Conservation (phyloP, 139 green algal species). For the Marvania coccoides region DNA sequence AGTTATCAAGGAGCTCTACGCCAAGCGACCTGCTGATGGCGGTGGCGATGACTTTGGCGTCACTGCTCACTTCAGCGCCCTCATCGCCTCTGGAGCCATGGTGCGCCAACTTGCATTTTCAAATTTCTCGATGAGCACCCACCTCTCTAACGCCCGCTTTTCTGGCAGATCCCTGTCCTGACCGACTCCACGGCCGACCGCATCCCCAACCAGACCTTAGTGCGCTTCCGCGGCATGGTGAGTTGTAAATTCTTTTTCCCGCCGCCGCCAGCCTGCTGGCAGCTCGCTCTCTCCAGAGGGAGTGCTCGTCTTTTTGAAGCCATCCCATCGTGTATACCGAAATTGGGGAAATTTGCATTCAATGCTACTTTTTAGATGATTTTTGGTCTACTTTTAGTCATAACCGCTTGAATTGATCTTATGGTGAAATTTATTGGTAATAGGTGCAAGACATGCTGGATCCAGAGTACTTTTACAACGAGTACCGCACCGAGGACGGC, state of each 20-base stretch:
- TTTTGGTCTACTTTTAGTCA: too few relatives aligned
- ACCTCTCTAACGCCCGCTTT: neutral
- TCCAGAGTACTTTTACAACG: constrained; percentile 58
- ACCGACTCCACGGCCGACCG: constrained; percentile 20
- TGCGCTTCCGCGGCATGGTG: constrained; percentile 60
- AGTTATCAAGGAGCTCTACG: neutral
- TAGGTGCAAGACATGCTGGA: constrained; percentile 67
- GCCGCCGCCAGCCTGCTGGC: too few relatives aligned
- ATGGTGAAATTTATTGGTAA: too few relatives aligned
- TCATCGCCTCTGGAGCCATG: neutral
- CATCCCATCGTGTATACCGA: too few relatives aligned
- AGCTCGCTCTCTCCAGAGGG: too few relatives aligned
- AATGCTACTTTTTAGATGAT: neutral
- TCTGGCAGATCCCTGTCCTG: constrained; percentile 41
- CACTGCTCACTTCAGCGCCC: neutral
- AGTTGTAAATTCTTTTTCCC: neutral
- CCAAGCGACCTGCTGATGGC: neutral
- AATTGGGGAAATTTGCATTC: neutral
- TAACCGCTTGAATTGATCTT: too few relatives aligned
- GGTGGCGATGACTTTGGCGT: neutral
- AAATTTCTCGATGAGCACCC: neutral
- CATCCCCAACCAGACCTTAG: constrained; percentile 45
- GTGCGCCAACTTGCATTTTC: neutral
- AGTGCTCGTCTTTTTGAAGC: too few relatives aligned
- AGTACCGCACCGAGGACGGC: constrained; percentile 24